Evolutionary conservation across 2,329 filamentous ascomycete species (phyloP).

Genomic region (Cercospora zeae-maydis): DNA sequence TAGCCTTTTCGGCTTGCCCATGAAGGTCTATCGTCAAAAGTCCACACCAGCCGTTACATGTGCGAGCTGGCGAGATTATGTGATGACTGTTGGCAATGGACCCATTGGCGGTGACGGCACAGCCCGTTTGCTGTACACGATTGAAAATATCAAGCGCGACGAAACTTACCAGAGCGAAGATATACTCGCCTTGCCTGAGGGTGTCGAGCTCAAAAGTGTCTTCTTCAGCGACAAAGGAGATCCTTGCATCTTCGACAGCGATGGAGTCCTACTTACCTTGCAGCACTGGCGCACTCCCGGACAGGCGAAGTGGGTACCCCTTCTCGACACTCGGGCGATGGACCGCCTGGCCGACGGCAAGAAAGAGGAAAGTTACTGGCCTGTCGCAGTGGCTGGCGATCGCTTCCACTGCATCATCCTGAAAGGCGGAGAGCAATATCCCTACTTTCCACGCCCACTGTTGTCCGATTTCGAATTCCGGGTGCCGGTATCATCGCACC

Average conservation of each 20-base stretch:
- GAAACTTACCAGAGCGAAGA: constrained; percentile 95
- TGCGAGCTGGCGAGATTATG: constrained; percentile 90
- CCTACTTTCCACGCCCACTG: constrained; percentile 85
- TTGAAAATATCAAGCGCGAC: constrained; percentile 90
- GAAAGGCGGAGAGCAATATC: constrained; percentile 88
- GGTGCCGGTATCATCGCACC: constrained; percentile 66
- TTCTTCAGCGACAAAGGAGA: constrained; percentile 95
- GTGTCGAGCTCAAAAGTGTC: constrained; percentile 69
- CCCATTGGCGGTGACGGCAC: constrained; percentile 74
- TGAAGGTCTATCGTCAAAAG: constrained; percentile 87
- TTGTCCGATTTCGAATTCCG: constrained; percentile 92
- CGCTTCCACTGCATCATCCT: constrained; percentile 99
- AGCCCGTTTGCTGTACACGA: constrained; percentile 78
- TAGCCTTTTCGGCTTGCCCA: constrained; percentile 86
- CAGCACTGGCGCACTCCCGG: constrained; percentile 85
- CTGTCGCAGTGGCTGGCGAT: constrained; percentile 83
- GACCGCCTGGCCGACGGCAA: constrained; percentile 77
- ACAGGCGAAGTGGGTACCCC: constrained; percentile 84
- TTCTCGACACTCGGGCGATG: constrained; percentile 83
- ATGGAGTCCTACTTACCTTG: constrained; percentile 80
- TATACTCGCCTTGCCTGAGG: constrained; percentile 75
- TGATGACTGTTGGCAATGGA: constrained; percentile 94
- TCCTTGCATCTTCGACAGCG: constrained; percentile 92
- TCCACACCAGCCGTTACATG: constrained; percentile 86
- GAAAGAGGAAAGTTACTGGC: constrained; percentile 90